Conservation (phyloP, 257 asterid species). For the Verbena officinalis region DNA sequence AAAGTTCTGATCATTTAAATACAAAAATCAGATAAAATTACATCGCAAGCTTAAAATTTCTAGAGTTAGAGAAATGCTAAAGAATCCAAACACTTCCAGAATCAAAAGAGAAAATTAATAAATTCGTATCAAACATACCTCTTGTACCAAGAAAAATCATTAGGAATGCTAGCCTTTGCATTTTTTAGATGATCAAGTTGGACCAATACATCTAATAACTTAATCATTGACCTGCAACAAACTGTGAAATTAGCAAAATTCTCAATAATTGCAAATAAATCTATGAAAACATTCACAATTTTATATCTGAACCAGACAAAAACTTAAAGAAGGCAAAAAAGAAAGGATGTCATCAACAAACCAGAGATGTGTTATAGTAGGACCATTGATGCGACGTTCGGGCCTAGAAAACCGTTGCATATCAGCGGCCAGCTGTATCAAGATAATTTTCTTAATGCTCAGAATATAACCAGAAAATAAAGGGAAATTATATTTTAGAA, state of each 20-base stretch:
- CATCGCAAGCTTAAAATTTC: not conserved
- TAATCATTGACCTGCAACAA: slow-evolving; percentile 91
- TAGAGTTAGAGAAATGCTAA: slow-evolving; percentile 15
- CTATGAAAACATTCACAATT: not conserved
- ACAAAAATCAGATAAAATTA: slow-evolving; percentile 25
- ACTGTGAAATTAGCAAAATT: slow-evolving; percentile 20
- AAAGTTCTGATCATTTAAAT: slow-evolving; percentile 70
- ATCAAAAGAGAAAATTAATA: slow-evolving; percentile 13
- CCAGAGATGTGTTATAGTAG: slow-evolving; percentile 98
- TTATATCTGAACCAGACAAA: slow-evolving; percentile 15
- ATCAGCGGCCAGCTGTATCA: slow-evolving; percentile 91
- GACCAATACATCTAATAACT: slow-evolving; percentile 87
- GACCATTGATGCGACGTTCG: slow-evolving; percentile 96
- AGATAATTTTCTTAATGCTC: slow-evolving; percentile 37
- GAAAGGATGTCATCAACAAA: slow-evolving; percentile 35
- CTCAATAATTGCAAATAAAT: not conserved
- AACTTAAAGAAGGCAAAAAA: not conserved
- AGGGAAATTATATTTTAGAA: too few relatives aligned
- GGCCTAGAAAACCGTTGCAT: slow-evolving; percentile 99
- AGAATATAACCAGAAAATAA: slow-evolving; percentile 15
- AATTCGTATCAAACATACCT: slow-evolving; percentile 54
- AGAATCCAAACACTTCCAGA: slow-evolving; percentile 5
- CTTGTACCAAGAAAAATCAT: slow-evolving; percentile 99
- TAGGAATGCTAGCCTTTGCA: slow-evolving; percentile 99
- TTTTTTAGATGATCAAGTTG: slow-evolving; percentile 99